Evolutionary conservation across 305 asterid genomes (phyloP).

Genomic region (Fraxinus latifolia): DNA sequence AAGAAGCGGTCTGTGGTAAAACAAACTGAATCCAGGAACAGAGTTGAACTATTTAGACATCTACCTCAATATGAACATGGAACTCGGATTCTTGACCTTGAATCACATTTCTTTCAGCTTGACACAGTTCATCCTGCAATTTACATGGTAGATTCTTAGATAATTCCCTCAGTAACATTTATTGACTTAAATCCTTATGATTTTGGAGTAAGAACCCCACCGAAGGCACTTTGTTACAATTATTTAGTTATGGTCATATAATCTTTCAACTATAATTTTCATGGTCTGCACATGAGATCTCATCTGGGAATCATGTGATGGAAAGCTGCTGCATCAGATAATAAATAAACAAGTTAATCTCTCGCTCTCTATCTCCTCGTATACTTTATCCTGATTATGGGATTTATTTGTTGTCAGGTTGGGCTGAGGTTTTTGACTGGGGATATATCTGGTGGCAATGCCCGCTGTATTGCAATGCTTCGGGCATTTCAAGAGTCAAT

Average conservation of each 20-base stretch:
- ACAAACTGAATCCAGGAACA: conserved; percentile 72
- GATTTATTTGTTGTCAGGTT: conserved; percentile 45
- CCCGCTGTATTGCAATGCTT: conserved; percentile 93
- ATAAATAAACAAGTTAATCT: background rate
- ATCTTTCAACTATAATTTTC: background rate
- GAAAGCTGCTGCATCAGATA: background rate
- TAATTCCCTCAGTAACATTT: conserved; percentile 6
- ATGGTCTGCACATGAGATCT: background rate
- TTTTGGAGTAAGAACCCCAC: background rate
- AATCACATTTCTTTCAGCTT: conserved; percentile 70
- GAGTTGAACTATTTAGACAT: conserved; percentile 87
- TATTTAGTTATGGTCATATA: background rate
- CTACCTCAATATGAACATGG: conserved; percentile 92
- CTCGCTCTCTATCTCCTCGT: background rate
- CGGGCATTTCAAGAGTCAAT: conserved; percentile 76
- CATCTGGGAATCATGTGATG: background rate
- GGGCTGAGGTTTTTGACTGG: conserved; percentile 81
- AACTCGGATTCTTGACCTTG: conserved; percentile 58
- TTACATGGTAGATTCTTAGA: conserved; percentile 48
- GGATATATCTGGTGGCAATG: conserved; percentile 84
- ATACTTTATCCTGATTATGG: background rate
- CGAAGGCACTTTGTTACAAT: background rate
- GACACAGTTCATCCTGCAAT: conserved; percentile 80
- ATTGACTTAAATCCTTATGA: background rate
- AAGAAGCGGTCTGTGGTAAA: conserved; percentile 78